A percentile compares a stretch with the other conserved stretches of the same genome.
phyloP scores from a whole-genome alignment of 225 moss, liverwort and hornwort species.

The Neckera pumila region DNA sequence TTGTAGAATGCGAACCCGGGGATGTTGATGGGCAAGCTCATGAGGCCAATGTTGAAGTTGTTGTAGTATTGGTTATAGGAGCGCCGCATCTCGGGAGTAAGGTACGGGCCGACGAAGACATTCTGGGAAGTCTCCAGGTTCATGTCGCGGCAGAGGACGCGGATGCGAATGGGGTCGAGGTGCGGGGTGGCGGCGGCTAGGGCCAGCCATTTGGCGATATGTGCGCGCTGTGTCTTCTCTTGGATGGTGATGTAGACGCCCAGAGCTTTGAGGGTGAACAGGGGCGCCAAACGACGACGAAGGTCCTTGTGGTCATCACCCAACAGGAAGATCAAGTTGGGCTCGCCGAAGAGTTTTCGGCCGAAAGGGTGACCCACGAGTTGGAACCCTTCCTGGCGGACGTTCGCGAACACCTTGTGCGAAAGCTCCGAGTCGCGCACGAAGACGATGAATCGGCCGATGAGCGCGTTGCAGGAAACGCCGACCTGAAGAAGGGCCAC shows the following conservation, averaged over 20 bases:
- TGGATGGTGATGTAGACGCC: conserved; percentile 73
- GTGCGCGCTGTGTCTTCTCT: conserved; percentile 57
- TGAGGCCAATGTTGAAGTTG: conserved; percentile 64
- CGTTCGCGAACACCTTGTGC: conserved; percentile 68
- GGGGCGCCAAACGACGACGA: conserved; percentile 70
- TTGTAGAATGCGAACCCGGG: conserved; percentile 74
- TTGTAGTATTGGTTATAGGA: conserved; percentile 49
- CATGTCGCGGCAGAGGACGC: conserved; percentile 61
- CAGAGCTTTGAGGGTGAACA: conserved; percentile 78
- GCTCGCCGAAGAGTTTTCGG: conserved; percentile 73
- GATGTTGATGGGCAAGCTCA: conserved; percentile 62
- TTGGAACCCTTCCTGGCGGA: conserved; percentile 62
- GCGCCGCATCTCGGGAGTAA: conserved; percentile 31
- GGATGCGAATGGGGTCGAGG: conserved; percentile 29
- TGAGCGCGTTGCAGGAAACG: conserved; percentile 62
- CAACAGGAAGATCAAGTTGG: conserved; percentile 76
- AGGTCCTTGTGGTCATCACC: conserved; percentile 86
- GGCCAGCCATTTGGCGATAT: conserved; percentile 50
- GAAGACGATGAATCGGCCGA: conserved; percentile 71
- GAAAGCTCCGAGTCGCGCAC: conserved; percentile 84
- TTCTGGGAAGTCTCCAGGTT: conserved; percentile 88
- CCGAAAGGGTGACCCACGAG: conserved; percentile 86
- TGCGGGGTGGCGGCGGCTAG: neutral
- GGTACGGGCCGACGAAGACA: conserved; percentile 75
- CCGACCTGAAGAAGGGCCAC: conserved; percentile 27